Conservation (phyloP, 495 filamentous ascomycete genomes). For the Penicillium daleae region DNA sequence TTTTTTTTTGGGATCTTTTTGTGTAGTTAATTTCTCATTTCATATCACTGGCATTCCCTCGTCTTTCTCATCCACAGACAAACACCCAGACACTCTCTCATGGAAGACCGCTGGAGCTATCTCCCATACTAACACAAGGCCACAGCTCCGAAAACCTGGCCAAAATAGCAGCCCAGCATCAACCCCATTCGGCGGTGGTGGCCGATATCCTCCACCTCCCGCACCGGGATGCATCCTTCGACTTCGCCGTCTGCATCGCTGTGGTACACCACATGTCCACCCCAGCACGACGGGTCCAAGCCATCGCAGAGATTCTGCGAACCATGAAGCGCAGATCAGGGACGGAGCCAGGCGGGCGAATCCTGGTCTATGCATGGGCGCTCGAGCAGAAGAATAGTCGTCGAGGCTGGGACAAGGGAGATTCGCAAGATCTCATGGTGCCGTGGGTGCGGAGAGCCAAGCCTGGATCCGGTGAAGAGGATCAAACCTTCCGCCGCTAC, state of each 20-base stretch:
- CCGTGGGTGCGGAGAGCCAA: conserved; percentile 79
- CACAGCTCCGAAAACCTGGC: conserved; percentile 71
- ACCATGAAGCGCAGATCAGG: conserved; percentile 55
- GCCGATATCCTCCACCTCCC: conserved; percentile 74
- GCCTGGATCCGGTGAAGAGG: conserved; percentile 25
- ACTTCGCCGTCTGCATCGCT: conserved; percentile 94
- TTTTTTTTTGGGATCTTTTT: conserved; percentile 9
- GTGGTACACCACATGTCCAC: conserved; percentile 95
- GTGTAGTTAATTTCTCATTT: not conserved
- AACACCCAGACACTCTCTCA: not conserved
- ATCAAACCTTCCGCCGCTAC: conserved; percentile 74
- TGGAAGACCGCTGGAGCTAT: not conserved
- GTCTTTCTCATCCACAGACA: not conserved
- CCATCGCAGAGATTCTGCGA: conserved; percentile 71
- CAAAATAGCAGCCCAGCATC: conserved; percentile 68
- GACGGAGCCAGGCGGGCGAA: conserved; percentile 56
- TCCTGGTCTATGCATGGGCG: conserved; percentile 94
- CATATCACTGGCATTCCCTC: not conserved
- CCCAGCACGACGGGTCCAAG: conserved; percentile 70
- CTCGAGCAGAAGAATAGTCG: conserved; percentile 89
- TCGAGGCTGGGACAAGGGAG: conserved; percentile 86
- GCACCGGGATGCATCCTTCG: conserved; percentile 69
- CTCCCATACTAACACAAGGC: conserved; percentile 5
- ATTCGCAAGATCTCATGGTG: conserved; percentile 91
- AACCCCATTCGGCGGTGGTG: conserved; percentile 65